phyloP scores from a whole-genome alignment of 345 rosid species.

The Murraya koenigii region DNA sequence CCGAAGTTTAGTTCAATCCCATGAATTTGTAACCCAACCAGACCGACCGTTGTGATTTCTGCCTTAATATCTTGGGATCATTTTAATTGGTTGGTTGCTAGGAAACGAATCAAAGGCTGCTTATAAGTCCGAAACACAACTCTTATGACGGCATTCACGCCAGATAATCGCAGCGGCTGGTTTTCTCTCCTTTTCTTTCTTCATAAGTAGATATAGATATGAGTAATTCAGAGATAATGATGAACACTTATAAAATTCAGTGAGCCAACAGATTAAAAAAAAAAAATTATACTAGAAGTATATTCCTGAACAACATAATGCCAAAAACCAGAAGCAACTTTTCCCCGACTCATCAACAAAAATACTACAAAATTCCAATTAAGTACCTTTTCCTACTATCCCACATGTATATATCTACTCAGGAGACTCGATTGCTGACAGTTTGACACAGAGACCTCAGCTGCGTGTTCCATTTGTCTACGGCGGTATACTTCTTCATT shows the following conservation, averaged over 20 bases:
- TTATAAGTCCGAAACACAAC: too few relatives aligned
- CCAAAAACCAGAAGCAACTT: not conserved
- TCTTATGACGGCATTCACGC: too few relatives aligned
- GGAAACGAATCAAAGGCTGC: too few relatives aligned
- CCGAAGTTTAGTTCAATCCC: too few relatives aligned
- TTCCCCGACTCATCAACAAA: not conserved
- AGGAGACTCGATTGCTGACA: conserved; percentile 70
- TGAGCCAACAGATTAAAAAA: not conserved
- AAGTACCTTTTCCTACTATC: conserved; percentile 1
- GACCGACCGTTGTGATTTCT: too few relatives aligned
- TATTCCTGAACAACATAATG: not conserved
- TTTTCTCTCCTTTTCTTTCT: not conserved
- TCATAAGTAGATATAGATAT: not conserved
- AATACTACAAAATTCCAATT: not conserved
- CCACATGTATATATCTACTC: conserved; percentile 8
- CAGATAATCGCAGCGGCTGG: not conserved
- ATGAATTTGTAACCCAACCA: too few relatives aligned
- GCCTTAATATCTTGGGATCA: too few relatives aligned
- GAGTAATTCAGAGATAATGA: not conserved
- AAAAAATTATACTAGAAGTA: too few relatives aligned
- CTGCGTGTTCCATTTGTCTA: conserved; percentile 96
- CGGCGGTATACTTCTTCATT: conserved; percentile 82
- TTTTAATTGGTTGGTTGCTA: too few relatives aligned
- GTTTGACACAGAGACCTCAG: conserved; percentile 68
- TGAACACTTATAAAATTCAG: not conserved